Conservation (phyloP, 768 basidiomycete genomes). For the Baorangia bicolor region DNA sequence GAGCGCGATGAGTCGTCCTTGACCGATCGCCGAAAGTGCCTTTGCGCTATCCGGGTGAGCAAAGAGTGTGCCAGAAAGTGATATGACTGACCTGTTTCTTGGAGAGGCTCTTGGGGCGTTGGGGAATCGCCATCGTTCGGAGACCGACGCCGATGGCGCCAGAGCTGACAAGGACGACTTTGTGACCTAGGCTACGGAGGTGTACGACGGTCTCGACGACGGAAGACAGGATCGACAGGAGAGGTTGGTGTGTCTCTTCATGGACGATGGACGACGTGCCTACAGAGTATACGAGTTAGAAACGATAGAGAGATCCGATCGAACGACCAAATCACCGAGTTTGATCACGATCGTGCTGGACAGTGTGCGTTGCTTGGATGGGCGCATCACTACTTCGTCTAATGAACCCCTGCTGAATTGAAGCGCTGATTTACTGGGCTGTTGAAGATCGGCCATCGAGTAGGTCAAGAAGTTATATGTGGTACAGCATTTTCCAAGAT, state of each 20-base stretch:
- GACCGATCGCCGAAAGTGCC: slow-evolving; percentile 96
- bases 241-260: slow-evolving; percentile 87
- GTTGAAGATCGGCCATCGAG: slow-evolving; percentile 16
- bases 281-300: slow-evolving; percentile 12
- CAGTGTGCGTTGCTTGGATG: slow-evolving; percentile 23
- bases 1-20: slow-evolving; percentile 91
- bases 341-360: slow-evolving; percentile 83
- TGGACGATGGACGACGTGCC: slow-evolving; percentile 98
- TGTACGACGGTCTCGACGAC: slow-evolving; percentile 88
- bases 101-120: slow-evolving; percentile 77
- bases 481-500: background rate
- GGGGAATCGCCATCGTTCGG: slow-evolving; percentile 83
- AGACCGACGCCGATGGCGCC: slow-evolving; percentile 98
- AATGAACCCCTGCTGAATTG: background rate
- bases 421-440: slow-evolving; percentile 3
- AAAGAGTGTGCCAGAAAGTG: background rate
- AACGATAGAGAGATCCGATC: background rate
- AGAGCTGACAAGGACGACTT: slow-evolving; percentile 93
- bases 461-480: background rate
- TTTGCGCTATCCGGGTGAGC: slow-evolving; percentile 37
- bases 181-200: slow-evolving; percentile 79
- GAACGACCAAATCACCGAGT: slow-evolving; percentile 53
- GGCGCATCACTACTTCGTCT: slow-evolving; percentile 17
- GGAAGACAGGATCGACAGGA: slow-evolving; percentile 87
- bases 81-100: slow-evolving; percentile 80